Percentiles rank a stretch among this genome's conserved stretches.
Conservation (phyloP, 768 basidiomycete genomes). For the Boletus vinaceobasis region DNA sequence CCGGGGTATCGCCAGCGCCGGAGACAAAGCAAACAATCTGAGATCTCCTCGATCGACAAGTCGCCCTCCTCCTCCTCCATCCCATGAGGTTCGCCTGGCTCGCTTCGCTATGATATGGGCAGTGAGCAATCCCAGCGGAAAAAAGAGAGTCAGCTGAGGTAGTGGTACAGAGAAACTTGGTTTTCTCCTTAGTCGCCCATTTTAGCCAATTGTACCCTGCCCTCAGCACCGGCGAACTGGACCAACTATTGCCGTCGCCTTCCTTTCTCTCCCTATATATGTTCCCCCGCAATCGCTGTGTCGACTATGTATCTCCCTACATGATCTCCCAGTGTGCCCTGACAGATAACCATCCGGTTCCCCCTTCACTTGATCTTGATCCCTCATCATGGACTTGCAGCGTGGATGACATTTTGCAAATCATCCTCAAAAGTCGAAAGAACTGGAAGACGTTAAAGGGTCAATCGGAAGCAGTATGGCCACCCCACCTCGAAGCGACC, state of each 20-base stretch:
- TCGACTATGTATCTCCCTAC: constrained; percentile 18
- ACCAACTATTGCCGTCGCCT: constrained; percentile 18
- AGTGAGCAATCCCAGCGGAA: background rate
- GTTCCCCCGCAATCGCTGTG: background rate
- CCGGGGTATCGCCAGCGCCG: constrained; percentile 33
- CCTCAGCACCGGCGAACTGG: constrained; percentile 20
- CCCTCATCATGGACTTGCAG: constrained; percentile 16
- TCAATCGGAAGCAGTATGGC: constrained; percentile 71
- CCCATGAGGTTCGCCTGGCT: background rate
- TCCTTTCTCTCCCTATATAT: constrained; percentile 23
- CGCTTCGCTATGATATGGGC: no score
- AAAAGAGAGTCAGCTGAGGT: no score
- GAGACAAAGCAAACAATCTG: constrained; percentile 31
- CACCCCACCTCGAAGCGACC: constrained; percentile 72
- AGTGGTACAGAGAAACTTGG: background rate
- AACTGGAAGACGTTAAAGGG: constrained; percentile 74
- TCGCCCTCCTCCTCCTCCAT: background rate
- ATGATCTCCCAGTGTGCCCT: no score
- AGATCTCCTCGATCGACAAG: constrained; percentile 24
- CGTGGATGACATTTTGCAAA: constrained; percentile 55
- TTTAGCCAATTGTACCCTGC: constrained; percentile 11
- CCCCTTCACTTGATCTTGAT: constrained; percentile 4
- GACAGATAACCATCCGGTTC: no score
- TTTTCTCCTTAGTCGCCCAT: background rate
- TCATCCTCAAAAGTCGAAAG: constrained; percentile 65